Conservation (phyloP, 2,329 filamentous ascomycete species). For the Neonectria sp. region DNA sequence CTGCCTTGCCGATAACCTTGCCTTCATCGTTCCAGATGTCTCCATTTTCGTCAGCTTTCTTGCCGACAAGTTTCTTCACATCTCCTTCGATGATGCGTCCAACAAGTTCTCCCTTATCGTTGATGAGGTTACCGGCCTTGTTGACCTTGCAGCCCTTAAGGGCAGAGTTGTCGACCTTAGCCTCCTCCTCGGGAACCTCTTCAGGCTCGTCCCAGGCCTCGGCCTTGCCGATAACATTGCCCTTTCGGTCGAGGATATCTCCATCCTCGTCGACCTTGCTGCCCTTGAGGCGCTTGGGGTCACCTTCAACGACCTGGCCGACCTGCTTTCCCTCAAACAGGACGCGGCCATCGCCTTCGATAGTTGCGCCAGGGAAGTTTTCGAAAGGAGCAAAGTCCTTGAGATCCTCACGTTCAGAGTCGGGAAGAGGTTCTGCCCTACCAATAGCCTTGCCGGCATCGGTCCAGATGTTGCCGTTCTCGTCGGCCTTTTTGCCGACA, state of each 20-base stretch:
- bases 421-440: constrained; percentile 72
- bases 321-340: constrained; percentile 67
- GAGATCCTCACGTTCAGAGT: constrained; percentile 65
- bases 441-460: constrained; percentile 79
- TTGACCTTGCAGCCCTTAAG: constrained; percentile 71
- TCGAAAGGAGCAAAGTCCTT: constrained; percentile 68
- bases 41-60: constrained; percentile 75
- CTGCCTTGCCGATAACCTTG: constrained; percentile 76
- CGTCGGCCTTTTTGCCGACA: constrained; percentile 74
- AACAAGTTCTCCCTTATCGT: constrained; percentile 67
- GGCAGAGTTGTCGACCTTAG: constrained; percentile 60
- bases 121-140: constrained; percentile 71
- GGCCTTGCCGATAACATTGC: constrained; percentile 70
- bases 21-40: constrained; percentile 81
- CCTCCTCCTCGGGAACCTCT: constrained; percentile 28
- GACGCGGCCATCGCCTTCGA: constrained; percentile 68
- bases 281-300: constrained; percentile 74
- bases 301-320: constrained; percentile 75
- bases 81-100: constrained; percentile 77
- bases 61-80: constrained; percentile 74
- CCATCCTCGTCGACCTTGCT: constrained; percentile 83
- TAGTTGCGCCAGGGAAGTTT: constrained; percentile 68
- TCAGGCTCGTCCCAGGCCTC: constrained; percentile 66
- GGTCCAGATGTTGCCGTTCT: constrained; percentile 79
- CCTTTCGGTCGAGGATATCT: constrained; percentile 84